Percentiles rank a stretch among this genome's conserved stretches.
Evolutionary conservation across 768 basidiomycete species (phyloP).

Genomic region (Terana coerulea): DNA sequence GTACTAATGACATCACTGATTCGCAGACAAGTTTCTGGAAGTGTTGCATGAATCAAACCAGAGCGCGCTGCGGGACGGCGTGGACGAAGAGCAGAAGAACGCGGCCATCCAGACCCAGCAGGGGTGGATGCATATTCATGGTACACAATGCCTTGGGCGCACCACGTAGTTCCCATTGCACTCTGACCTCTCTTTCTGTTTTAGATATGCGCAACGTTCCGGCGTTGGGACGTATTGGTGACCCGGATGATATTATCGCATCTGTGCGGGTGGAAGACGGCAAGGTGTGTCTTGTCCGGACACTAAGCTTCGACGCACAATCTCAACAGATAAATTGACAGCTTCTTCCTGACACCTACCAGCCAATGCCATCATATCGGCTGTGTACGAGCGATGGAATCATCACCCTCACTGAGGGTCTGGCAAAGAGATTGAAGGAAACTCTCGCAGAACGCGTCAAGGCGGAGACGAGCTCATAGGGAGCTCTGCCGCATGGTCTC

Average conservation of each 20-base stretch:
- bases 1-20: background rate
- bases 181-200: constrained; percentile 1
- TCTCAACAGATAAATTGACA: too few relatives aligned
- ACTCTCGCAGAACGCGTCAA: constrained; percentile 29
- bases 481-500: too few relatives aligned
- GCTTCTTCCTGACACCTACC: constrained; percentile 71
- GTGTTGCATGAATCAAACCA: constrained; percentile 60
- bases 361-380: constrained; percentile 82
- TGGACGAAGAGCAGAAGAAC: constrained; percentile 64
- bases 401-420: constrained; percentile 62
- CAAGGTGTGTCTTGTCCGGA: constrained; percentile 38
- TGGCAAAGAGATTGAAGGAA: constrained; percentile 45
- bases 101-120: constrained; percentile 60
- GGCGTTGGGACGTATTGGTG: constrained; percentile 69
- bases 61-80: constrained; percentile 47
- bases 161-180: background rate
- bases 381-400: constrained; percentile 75
- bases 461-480: background rate
- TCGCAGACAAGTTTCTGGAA: constrained; percentile 52
- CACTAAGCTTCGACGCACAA: background rate
- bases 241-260: constrained; percentile 81
- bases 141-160: constrained; percentile 24
- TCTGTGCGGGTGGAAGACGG: constrained; percentile 70
- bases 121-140: constrained; percentile 89
- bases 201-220: constrained; percentile 74